Conservation (phyloP, 2,329 filamentous ascomycete species). For the Fusarium subglutinans region DNA sequence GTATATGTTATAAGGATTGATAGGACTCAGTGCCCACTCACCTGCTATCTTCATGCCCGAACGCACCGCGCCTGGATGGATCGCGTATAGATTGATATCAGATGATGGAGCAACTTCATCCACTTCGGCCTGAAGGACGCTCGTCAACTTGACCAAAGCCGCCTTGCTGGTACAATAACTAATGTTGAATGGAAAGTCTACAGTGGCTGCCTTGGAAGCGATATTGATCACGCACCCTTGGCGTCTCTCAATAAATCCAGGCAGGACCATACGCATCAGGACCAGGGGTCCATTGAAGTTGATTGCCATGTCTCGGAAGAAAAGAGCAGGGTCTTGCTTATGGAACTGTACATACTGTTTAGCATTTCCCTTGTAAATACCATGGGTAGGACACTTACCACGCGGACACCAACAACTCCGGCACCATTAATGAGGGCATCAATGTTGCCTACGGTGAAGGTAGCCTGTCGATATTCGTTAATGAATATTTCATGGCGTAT, state of each 20-base stretch:
- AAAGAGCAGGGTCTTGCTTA: neutral
- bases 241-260: neutral
- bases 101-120: neutral
- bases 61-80: neutral
- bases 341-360: rapidly evolving
- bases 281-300: neutral
- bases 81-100: neutral
- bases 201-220: neutral
- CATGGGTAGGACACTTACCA: neutral
- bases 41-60: neutral
- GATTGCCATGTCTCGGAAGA: neutral
- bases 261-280: neutral
- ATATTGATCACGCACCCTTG: neutral
- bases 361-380: no score
- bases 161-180: neutral
- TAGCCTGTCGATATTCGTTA: rapidly evolving
- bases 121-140: neutral
- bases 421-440: neutral
- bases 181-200: neutral
- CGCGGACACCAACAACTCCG: neutral
- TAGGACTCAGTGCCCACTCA: rapidly evolving
- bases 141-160: neutral
- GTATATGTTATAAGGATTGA: rapidly evolving
- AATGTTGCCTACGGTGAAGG: rapidly evolving
- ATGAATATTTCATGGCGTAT: rapidly evolving